Evolutionary conservation across 108 stramenopile species (phyloP).

Genomic region (Fragilariopsis cylindrus): DNA sequence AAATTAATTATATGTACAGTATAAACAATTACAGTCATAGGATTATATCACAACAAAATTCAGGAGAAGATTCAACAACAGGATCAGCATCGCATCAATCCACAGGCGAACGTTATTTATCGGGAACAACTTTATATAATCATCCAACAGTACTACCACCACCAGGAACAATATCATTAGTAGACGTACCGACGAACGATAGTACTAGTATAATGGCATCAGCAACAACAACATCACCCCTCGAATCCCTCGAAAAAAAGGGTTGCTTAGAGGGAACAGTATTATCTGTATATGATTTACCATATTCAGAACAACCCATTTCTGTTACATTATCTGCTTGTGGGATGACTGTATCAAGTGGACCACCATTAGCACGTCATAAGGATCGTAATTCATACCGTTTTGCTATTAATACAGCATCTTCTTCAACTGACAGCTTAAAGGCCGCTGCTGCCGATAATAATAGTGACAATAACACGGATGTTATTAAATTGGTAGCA

Average conservation of each 20-base stretch:
- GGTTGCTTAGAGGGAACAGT: constrained; percentile 59
- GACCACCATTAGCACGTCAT: constrained; percentile 74
- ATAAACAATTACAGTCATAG: too few relatives aligned
- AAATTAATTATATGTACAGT: too few relatives aligned
- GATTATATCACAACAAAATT: too few relatives aligned
- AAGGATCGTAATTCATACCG: constrained; percentile 77
- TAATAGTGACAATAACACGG: not conserved
- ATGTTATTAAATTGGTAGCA: constrained; percentile 19
- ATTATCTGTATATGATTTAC: constrained; percentile 75
- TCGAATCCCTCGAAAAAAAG: constrained; percentile 11
- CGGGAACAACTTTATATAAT: not conserved
- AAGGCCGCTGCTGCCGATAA: not conserved
- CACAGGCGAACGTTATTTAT: not conserved
- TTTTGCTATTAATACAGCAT: constrained; percentile 35
- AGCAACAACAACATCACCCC: not conserved
- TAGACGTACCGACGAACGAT: too few relatives aligned
- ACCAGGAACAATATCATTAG: too few relatives aligned
- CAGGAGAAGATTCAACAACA: too few relatives aligned
- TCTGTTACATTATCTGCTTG: constrained; percentile 43
- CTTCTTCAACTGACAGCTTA: not conserved
- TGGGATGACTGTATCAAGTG: constrained; percentile 40
- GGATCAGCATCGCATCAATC: not conserved
- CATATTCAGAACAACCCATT: constrained; percentile 47
- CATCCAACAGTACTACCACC: not conserved
- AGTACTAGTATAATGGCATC: not conserved